Conservation (phyloP, 306 rosid species). For the Sphenostylis stenocarpa region DNA sequence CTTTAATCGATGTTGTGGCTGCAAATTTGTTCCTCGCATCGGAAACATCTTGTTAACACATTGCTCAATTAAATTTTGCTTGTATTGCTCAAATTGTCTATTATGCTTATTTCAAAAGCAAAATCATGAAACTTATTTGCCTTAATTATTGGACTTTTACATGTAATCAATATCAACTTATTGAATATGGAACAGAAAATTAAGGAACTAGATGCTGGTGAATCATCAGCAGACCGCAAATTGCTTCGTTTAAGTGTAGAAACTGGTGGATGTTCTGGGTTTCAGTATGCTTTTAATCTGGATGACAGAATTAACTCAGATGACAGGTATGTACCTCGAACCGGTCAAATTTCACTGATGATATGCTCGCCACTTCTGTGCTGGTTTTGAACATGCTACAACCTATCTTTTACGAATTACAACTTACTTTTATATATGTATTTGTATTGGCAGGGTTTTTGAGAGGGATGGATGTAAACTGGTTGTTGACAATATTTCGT, state of each 20-base stretch:
- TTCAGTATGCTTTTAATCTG: slow-evolving; percentile 84
- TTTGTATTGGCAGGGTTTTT: slow-evolving; percentile 63
- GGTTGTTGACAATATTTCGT: slow-evolving; percentile 74
- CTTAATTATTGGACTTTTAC: slow-evolving; percentile 6
- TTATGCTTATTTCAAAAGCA: no score
- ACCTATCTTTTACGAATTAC: neutral
- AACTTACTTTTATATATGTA: slow-evolving; percentile 12
- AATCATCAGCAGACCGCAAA: slow-evolving; percentile 47
- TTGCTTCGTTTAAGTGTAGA: slow-evolving; percentile 87
- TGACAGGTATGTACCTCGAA: slow-evolving; percentile 55
- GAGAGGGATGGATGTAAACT: slow-evolving; percentile 79
- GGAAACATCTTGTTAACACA: no score
- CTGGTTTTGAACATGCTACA: neutral
- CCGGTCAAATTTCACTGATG: neutral
- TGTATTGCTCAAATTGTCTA: no score
- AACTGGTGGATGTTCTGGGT: slow-evolving; percentile 99
- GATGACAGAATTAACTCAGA: slow-evolving; percentile 68
- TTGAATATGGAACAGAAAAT: slow-evolving; percentile 55
- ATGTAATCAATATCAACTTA: neutral
- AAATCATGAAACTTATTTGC: neutral
- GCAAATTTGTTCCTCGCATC: no score
- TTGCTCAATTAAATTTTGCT: no score
- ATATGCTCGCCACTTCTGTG: neutral
- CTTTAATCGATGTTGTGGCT: no score
- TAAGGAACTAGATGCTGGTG: slow-evolving; percentile 68